A percentile compares a stretch with the other conserved stretches of the same genome.
phyloP scores from a whole-genome alignment of 2,329 filamentous ascomycete species.

The Hypoxylon rubiginosum region DNA sequence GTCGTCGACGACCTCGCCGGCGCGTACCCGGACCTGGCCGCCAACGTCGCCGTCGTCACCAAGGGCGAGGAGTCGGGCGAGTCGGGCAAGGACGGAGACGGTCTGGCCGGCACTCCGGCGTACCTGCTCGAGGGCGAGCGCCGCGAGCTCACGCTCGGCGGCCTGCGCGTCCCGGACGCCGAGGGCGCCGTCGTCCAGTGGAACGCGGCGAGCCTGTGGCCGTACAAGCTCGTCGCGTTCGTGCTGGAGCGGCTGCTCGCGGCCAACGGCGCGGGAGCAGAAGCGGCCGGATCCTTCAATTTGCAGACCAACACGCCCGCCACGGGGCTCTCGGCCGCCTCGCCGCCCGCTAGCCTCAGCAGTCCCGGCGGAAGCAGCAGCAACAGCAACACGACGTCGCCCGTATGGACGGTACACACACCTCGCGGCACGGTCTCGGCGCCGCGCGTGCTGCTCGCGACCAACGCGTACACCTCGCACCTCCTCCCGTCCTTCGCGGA shows the following conservation, averaged over 20 bases:
- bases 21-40: slow-evolving; percentile 69
- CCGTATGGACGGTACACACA: slow-evolving; percentile 74
- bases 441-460: slow-evolving; percentile 78
- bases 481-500: slow-evolving; percentile 77
- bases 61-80: slow-evolving; percentile 49
- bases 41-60: slow-evolving; percentile 59
- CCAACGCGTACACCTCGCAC: slow-evolving; percentile 86
- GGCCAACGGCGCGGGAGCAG: slow-evolving; percentile 39
- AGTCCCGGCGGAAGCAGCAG: slow-evolving; percentile 30
- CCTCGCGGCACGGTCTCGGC: slow-evolving; percentile 75
- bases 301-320: slow-evolving; percentile 82
- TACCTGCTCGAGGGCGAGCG: slow-evolving; percentile 46
- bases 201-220: slow-evolving; percentile 79
- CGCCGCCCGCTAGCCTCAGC: slow-evolving; percentile 35
- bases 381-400: background rate
- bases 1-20: slow-evolving; percentile 65
- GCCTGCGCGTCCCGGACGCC: slow-evolving; percentile 68
- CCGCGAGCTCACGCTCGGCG: slow-evolving; percentile 57
- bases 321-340: slow-evolving; percentile 58
- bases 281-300: slow-evolving; percentile 67
- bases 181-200: slow-evolving; percentile 74
- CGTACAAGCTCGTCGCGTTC: slow-evolving; percentile 85
- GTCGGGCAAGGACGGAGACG: slow-evolving; percentile 11
- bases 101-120: slow-evolving; percentile 31
- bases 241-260: slow-evolving; percentile 72